Evolutionary conservation across 2,329 filamentous ascomycete species (phyloP).

Genomic region (Epicoccum sorghinum): DNA sequence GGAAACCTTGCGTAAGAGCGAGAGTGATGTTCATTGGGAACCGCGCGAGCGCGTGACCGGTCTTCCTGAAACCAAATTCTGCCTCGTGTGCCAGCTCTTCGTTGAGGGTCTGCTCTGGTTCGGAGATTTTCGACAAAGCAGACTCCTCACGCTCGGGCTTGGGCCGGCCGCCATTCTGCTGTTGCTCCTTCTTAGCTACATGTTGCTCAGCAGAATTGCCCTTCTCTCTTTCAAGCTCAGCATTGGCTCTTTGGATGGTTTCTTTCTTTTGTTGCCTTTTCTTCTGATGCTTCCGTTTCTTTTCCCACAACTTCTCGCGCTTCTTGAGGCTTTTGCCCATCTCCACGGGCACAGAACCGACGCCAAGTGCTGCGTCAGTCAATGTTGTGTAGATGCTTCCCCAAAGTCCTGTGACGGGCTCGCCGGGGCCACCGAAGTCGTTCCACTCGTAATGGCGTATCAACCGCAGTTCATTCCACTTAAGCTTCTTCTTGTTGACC

Average conservation of each 20-base stretch:
- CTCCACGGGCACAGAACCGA: slow-evolving; percentile 68
- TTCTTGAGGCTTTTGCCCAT: slow-evolving; percentile 64
- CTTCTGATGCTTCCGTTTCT: slow-evolving; percentile 49
- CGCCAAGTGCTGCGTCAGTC: slow-evolving; percentile 65
- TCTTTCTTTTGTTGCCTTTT: slow-evolving; percentile 37
- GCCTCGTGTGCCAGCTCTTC: slow-evolving; percentile 55
- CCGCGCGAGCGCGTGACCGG: slow-evolving; percentile 58
- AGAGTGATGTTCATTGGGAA: slow-evolving; percentile 67
- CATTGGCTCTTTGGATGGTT: slow-evolving; percentile 28
- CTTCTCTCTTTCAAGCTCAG: slow-evolving; percentile 5
- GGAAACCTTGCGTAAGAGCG: slow-evolving; percentile 70
- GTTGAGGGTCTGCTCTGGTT: slow-evolving; percentile 41
- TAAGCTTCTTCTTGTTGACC: slow-evolving; percentile 64
- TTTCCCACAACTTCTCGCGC: slow-evolving; percentile 58
- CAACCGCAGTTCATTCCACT: slow-evolving; percentile 68
- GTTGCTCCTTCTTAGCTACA: slow-evolving; percentile 16
- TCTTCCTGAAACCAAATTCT: slow-evolving; percentile 58
- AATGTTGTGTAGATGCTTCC: slow-evolving; percentile 66
- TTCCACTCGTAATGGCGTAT: slow-evolving; percentile 75
- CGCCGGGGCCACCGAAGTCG: slow-evolving; percentile 76
- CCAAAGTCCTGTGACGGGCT: slow-evolving; percentile 71
- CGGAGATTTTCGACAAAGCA: slow-evolving; percentile 37
- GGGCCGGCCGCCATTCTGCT: slow-evolving; percentile 21
- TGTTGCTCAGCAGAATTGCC: slow-evolving; percentile 15
- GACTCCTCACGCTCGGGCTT: slow-evolving; percentile 30